A percentile compares a stretch with the other conserved stretches of the same genome.
Evolutionary conservation across 2,329 filamentous ascomycete species (phyloP).

Genomic region (Fusarium tricinctum): DNA sequence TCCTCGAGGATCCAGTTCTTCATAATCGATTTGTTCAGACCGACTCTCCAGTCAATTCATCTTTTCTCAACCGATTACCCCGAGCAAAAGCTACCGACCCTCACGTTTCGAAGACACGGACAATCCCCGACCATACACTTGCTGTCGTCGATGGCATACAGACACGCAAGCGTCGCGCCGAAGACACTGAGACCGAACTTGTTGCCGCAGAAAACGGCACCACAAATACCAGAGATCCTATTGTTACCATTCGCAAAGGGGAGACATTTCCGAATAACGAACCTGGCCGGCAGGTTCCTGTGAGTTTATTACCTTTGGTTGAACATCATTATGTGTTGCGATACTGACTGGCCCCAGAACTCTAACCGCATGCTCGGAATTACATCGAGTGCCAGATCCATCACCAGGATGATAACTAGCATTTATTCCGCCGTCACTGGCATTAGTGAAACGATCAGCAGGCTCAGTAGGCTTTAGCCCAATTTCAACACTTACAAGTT

Average conservation of each 20-base stretch:
- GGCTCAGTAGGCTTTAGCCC: slow-evolving; percentile 41
- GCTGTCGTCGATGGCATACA: slow-evolving; percentile 49
- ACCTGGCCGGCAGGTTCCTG: slow-evolving; percentile 32
- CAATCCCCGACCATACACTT: slow-evolving; percentile 17
- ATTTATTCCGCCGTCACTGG: slow-evolving; percentile 47
- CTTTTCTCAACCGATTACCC: neutral
- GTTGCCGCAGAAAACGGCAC: slow-evolving; percentile 45
- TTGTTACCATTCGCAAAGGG: slow-evolving; percentile 41
- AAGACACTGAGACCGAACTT: slow-evolving; percentile 52
- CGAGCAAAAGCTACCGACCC: neutral
- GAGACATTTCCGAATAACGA: slow-evolving; percentile 21
- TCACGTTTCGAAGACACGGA: neutral
- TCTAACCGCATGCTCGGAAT: slow-evolving; percentile 45
- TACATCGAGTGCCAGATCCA: slow-evolving; percentile 34
- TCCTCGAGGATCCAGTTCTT: slow-evolving; percentile 25
- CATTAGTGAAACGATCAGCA: slow-evolving; percentile 47
- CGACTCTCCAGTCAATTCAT: slow-evolving; percentile 10
- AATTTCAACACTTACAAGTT: neutral
- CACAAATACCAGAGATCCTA: slow-evolving; percentile 19
- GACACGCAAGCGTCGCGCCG: slow-evolving; percentile 51
- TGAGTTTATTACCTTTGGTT: slow-evolving; percentile 9
- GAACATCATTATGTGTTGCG: too few relatives aligned
- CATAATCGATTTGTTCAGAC: slow-evolving; percentile 22
- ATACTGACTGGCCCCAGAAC: slow-evolving; percentile 24
- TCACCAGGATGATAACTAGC: slow-evolving; percentile 52